phyloP scores from a whole-genome alignment of 768 basidiomycete species.

The Amanita fuliginea region DNA sequence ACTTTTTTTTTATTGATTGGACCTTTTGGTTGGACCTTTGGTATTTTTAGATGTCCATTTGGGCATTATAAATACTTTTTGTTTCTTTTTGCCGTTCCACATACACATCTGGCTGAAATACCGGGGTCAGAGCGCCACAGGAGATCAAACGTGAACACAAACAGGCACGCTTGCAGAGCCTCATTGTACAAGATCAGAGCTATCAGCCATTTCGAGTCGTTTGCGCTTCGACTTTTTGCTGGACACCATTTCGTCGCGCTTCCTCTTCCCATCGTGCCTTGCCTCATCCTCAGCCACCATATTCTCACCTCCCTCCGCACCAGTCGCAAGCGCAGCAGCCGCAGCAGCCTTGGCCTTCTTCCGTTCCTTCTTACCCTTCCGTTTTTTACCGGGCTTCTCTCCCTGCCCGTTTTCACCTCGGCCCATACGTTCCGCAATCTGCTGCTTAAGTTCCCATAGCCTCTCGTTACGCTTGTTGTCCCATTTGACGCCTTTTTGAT shows the following conservation, averaged over 20 bases:
- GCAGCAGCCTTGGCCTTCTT: slow-evolving; percentile 34
- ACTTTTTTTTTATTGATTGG: too few relatives aligned
- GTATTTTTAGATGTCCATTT: too few relatives aligned
- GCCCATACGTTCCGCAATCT: slow-evolving; percentile 34
- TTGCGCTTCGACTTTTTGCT: not conserved
- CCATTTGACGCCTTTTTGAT: slow-evolving; percentile 56
- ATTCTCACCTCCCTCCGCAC: not conserved
- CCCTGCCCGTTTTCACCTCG: slow-evolving; percentile 9
- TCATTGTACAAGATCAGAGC: not conserved
- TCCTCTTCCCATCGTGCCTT: slow-evolving; percentile 17
- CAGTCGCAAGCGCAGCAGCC: slow-evolving; percentile 9
- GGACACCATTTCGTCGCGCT: slow-evolving; percentile 6
- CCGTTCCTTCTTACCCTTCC: slow-evolving; percentile 65
- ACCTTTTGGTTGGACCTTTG: too few relatives aligned
- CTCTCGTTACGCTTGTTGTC: slow-evolving; percentile 52
- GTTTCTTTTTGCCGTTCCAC: too few relatives aligned
- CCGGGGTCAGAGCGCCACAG: too few relatives aligned
- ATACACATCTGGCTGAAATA: too few relatives aligned
- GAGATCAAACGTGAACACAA: not conserved
- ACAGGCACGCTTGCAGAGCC: not conserved
- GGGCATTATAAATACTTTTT: too few relatives aligned
- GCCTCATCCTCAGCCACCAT: slow-evolving; percentile 10
- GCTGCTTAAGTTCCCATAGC: slow-evolving; percentile 62
- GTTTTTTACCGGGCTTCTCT: slow-evolving; percentile 37
- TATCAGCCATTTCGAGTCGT: not conserved